Conservation (phyloP, 805 yeast genomes). For the Pichia phayaonensis region DNA sequence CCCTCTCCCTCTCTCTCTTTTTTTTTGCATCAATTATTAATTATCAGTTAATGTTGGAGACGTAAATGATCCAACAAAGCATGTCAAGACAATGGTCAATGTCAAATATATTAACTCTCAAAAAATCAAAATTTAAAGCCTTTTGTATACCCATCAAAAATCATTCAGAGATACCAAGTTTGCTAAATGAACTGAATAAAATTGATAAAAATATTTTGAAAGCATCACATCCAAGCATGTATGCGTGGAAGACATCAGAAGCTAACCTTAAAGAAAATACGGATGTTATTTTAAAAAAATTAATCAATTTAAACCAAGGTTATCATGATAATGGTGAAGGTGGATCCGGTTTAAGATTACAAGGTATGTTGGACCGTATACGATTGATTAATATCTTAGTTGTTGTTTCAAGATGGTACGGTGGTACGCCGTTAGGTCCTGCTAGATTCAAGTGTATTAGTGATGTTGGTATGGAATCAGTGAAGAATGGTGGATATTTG, state of each 20-base stretch:
- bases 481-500: slow-evolving; percentile 32
- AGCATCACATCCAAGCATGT: slow-evolving; percentile 67
- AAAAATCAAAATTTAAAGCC: slow-evolving; percentile 64
- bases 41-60: not conserved
- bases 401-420: slow-evolving; percentile 76
- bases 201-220: slow-evolving; percentile 42
- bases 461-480: slow-evolving; percentile 45
- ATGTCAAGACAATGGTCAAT: slow-evolving; percentile 29
- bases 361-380: slow-evolving; percentile 45
- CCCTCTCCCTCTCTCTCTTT: too few relatives aligned
- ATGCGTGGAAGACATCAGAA: slow-evolving; percentile 59
- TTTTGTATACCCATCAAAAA: slow-evolving; percentile 38
- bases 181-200: slow-evolving; percentile 35
- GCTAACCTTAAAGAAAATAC: not conserved
- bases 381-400: slow-evolving; percentile 48
- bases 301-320: slow-evolving; percentile 43
- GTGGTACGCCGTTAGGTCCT: slow-evolving; percentile 69
- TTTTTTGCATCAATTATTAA: too few relatives aligned
- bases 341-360: slow-evolving; percentile 59
- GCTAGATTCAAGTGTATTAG: slow-evolving; percentile 63
- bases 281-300: slow-evolving; percentile 7
- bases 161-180: slow-evolving; percentile 34
- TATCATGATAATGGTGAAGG: slow-evolving; percentile 64
- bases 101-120: slow-evolving; percentile 35
- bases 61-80: not conserved